phyloP scores from a whole-genome alignment of 2,329 filamentous ascomycete genomes.

The Pseudogymnoascus sp. region DNA sequence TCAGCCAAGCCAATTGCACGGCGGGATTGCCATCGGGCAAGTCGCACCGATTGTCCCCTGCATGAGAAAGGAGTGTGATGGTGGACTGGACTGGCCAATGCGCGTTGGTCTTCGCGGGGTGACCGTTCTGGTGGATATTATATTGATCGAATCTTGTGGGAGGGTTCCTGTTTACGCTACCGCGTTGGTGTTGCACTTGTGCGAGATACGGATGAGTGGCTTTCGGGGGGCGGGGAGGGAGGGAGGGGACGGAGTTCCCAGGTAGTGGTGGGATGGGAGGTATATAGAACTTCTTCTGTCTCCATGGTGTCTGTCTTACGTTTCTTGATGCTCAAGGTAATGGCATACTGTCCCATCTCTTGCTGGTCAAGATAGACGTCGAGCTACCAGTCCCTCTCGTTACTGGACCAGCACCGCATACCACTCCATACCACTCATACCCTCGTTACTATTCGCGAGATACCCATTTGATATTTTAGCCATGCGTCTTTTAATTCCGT shows the following conservation, averaged over 20 bases:
- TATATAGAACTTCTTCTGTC: conserved; percentile 3
- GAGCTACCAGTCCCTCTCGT: not conserved
- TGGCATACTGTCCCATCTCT: conserved; percentile 4
- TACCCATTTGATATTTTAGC: conserved; percentile 8
- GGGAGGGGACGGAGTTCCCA: not conserved
- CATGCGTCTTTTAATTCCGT: conserved; percentile 3
- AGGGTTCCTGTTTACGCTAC: conserved; percentile 1
- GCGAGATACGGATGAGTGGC: not conserved
- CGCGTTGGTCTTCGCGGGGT: not conserved
- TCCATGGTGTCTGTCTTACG: not conserved
- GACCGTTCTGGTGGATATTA: not conserved
- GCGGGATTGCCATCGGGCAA: not conserved
- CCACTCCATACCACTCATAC: not conserved
- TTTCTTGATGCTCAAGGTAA: not conserved
- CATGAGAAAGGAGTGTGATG: conserved; percentile 5
- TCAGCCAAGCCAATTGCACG: not conserved
- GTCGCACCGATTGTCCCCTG: not conserved
- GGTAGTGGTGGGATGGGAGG: not conserved
- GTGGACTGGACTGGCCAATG: not conserved
- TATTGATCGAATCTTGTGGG: not conserved
- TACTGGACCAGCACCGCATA: not conserved
- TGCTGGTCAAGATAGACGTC: conserved; percentile 8
- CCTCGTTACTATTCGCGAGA: not conserved
- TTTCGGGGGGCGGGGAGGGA: not conserved
- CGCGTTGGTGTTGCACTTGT: not conserved